A percentile compares a stretch with the other conserved stretches of the same genome.
Evolutionary conservation across 805 yeast species (phyloP).

Genomic region (Hanseniaspora mollemarum): DNA sequence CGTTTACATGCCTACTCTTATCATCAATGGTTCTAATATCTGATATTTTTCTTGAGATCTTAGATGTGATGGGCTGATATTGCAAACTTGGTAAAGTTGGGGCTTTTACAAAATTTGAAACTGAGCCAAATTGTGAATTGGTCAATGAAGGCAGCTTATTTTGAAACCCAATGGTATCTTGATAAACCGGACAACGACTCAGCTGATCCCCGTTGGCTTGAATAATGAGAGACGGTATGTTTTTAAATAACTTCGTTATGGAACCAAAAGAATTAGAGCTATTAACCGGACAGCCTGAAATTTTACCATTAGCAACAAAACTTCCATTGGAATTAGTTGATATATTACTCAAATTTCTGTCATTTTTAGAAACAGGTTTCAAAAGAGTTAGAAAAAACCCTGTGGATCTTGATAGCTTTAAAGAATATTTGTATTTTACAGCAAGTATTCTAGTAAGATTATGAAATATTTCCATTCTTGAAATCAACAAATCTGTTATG

Average conservation of each 20-base stretch:
- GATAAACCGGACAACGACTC: slow-evolving; percentile 31
- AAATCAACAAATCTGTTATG: slow-evolving; percentile 31
- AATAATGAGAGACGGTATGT: slow-evolving; percentile 28
- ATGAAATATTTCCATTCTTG: slow-evolving; percentile 36
- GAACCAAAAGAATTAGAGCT: slow-evolving; percentile 24
- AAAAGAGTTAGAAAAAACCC: slow-evolving; percentile 34
- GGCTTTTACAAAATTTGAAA: not conserved
- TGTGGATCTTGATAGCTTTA: slow-evolving; percentile 53
- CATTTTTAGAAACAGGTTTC: slow-evolving; percentile 26
- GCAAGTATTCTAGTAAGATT: slow-evolving; percentile 38
- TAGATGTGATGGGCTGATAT: slow-evolving; percentile 15
- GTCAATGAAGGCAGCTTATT: slow-evolving; percentile 18
- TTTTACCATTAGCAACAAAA: not conserved
- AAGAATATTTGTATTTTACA: slow-evolving; percentile 51
- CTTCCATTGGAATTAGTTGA: not conserved
- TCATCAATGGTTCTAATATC: slow-evolving; percentile 6
- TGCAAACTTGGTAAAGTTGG: slow-evolving; percentile 4
- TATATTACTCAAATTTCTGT: slow-evolving; percentile 4
- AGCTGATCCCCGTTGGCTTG: slow-evolving; percentile 28
- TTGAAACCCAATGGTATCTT: slow-evolving; percentile 29
- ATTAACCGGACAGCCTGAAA: slow-evolving; percentile 15
- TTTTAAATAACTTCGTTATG: slow-evolving; percentile 25
- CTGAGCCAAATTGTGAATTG: no score
- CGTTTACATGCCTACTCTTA: not conserved
- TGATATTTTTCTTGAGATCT: slow-evolving; percentile 6